phyloP scores from a whole-genome alignment of 169 alveolate species.

The Eimeria brunetti region DNA sequence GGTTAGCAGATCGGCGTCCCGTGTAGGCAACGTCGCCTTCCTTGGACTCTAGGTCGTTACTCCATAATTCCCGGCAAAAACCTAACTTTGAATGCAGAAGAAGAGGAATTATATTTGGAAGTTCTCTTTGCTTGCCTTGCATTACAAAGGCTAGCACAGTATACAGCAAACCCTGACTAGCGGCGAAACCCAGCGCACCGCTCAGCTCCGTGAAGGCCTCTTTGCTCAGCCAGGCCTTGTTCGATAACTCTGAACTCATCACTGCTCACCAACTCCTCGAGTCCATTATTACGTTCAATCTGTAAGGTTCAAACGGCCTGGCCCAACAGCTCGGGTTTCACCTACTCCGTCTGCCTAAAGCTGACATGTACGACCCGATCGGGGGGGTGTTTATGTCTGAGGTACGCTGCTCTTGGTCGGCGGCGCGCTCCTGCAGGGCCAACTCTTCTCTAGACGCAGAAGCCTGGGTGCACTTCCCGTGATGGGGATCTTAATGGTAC shows the following conservation, averaged over 20 bases:
- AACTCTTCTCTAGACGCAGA: background rate
- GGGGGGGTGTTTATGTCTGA: background rate
- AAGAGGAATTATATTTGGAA: background rate
- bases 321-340: background rate
- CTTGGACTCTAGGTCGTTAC: background rate
- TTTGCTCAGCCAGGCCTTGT: background rate
- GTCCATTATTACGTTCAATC: background rate
- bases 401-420: background rate
- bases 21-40: background rate
- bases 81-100: background rate
- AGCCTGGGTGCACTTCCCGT: background rate
- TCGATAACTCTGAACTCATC: background rate
- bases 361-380: background rate
- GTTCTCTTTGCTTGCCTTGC: background rate
- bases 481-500: background rate
- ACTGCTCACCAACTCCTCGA: background rate
- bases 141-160: background rate
- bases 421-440: background rate
- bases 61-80: background rate
- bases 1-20: conserved; percentile 8
- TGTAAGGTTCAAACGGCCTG: background rate
- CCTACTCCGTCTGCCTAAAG: background rate
- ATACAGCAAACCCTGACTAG: background rate
- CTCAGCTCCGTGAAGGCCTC: background rate
- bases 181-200: background rate